phyloP scores from a whole-genome alignment of 306 rosid species.

The Parietaria judaica region DNA sequence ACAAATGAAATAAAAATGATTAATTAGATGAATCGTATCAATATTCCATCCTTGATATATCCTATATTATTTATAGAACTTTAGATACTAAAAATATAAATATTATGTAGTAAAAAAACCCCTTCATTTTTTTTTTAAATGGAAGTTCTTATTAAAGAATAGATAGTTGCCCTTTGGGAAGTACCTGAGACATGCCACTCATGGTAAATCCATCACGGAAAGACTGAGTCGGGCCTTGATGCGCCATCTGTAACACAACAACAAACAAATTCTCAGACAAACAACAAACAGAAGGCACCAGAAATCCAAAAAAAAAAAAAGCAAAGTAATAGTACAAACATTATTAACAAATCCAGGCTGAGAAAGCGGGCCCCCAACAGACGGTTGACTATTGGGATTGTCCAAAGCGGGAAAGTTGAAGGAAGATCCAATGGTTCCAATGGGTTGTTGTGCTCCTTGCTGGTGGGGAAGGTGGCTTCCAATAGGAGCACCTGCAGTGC shows the following conservation, averaged over 20 bases:
- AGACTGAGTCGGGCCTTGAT: slow-evolving; percentile 71
- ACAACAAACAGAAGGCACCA: not conserved
- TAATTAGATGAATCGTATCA: not conserved
- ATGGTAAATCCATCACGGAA: slow-evolving; percentile 90
- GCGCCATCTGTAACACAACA: slow-evolving; percentile 59
- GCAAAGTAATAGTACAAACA: slow-evolving; percentile 31
- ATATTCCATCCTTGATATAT: no score
- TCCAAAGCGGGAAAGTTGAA: slow-evolving; percentile 78
- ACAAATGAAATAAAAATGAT: slow-evolving; percentile 2
- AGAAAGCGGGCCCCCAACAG: slow-evolving; percentile 90
- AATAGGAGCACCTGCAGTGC: slow-evolving; percentile 70
- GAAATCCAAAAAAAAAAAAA: not conserved
- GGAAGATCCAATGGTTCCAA: slow-evolving; percentile 71
- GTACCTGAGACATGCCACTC: slow-evolving; percentile 93
- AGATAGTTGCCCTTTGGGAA: not conserved
- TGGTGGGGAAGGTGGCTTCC: slow-evolving; percentile 89
- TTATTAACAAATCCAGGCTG: slow-evolving; percentile 96
- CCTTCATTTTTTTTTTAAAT: no score
- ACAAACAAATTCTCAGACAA: slow-evolving; percentile 22
- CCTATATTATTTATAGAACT: no score
- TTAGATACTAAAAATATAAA: no score
- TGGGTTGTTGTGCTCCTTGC: slow-evolving; percentile 73
- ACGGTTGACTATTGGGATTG: slow-evolving; percentile 93
- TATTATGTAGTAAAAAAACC: no score
- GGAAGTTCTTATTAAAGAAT: no score